Evolutionary conservation across 192 early-diverging fungal genomes (phyloP), one percentile per base, ranked within the genome.

Genomic region (Rhizoclosmatium sp.): DNA sequence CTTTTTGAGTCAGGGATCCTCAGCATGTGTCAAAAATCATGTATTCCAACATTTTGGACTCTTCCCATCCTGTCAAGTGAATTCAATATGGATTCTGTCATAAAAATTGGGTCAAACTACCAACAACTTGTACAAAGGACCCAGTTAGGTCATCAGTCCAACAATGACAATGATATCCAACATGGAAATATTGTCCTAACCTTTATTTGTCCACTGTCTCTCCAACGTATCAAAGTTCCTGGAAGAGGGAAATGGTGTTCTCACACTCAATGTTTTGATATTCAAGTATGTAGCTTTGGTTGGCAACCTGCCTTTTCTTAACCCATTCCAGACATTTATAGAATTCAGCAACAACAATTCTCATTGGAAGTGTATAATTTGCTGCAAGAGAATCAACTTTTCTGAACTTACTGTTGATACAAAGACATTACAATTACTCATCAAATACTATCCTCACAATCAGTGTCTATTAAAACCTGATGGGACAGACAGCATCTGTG

Each of bases 361-460:
- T 16, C 23, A 65, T 5, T 65, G 62, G 62, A 65, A 65, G 21
- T 65, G 62, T 21, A 65, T 65, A 5, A 41, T 65, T 40, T 65
- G 62, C 62, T 23, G 23, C 21, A 65, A 65, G 62, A 23, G 62
- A 41, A 41, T 65, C 10, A 10, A 23, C 5, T 65, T 5, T 21
- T 16, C 21, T 42, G 62, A 65, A 0, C 21, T 65, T 16, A 21
- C 21, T 65, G 7, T 42, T 65, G 62, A 65, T 21, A 10, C 62
- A 5, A 23, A 41, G 62, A 65, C 41, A 41, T 21, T 65, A 65
- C 21, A 21, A 5, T 42, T 65, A 10, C 7, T 7, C 10, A 23
- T 10, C 7, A 65, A 65, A 21, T 65, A 65, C 41, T 10, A 65
- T 16, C 7, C 7, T 16, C 7, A 10, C 7, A 21, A 65, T 10